Evolutionary conservation across 108 stramenopile genomes (phyloP), one percentile per base, ranked within the genome.

Genomic region (Nitzschia sp.): DNA sequence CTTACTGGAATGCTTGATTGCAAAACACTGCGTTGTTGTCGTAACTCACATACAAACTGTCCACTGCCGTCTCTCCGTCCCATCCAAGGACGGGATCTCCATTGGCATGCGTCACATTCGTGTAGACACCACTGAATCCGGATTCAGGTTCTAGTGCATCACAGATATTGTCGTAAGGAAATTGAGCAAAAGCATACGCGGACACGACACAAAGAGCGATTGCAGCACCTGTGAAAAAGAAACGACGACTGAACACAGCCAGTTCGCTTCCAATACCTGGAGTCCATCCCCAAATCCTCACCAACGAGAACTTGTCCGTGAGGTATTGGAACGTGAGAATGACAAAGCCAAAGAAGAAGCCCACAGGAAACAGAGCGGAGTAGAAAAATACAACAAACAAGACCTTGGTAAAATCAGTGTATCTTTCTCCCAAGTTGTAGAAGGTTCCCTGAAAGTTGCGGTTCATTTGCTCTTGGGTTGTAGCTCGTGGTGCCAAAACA

Each of bases 371-470:
- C 21, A 88, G 63, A 19, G 88, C 79, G 12, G 87, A 81, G 56
- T 88, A 93, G 80, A 88, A 90, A 51, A 87, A 86, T 52, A 72
- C 76, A 1, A 93, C 70, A 53, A 93, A 83, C 43, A 93, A 61
- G 38, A 89, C 71, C 50, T 91, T 88, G 24, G 90, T 84, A n/a
- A 88, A 71, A 55, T 88, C 83, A 8, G 90, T 91, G 59, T 86
- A 91, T 12, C 85, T 58, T 57, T 91, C 90, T 17, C 80, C 85
- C 0, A 91, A 66, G 25, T 86, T 84, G 60, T 83, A 91, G 39
- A 41, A 71, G 15, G 86, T 88, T 9, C 91, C 91, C 50, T 63
- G 73, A 60, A 93, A 93, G 56, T 72, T 79, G 7, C 54, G 25
- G 40, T 80, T 81, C 83, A 93, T 85, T 14, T 76, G 57, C 50